phyloP scores from a whole-genome alignment of 345 rosid species.

The Citrus inodora region DNA sequence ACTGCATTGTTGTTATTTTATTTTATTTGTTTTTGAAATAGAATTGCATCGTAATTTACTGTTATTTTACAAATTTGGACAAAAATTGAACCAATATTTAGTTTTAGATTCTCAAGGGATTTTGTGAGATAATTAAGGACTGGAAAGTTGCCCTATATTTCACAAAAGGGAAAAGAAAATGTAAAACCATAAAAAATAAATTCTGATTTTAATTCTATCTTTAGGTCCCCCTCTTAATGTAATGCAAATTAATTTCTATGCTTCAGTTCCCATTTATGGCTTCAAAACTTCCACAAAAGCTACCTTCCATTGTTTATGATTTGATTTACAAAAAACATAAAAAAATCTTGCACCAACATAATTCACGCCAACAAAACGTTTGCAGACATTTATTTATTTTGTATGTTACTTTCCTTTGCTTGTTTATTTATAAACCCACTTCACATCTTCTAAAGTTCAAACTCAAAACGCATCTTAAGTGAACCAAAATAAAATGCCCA shows the following conservation, averaged over 20 bases:
- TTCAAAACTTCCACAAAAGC: background rate
- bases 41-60: background rate
- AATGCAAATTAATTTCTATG: background rate
- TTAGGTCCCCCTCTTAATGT: background rate
- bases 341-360: background rate
- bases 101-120: background rate
- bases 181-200: background rate
- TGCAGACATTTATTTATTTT: background rate
- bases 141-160: background rate
- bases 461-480: background rate
- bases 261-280: background rate
- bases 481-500: constrained; percentile 45
- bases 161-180: background rate
- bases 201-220: background rate
- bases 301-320: background rate
- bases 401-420: background rate
- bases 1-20: background rate
- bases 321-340: background rate
- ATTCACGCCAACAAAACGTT: background rate
- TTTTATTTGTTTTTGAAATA: background rate
- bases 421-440: background rate
- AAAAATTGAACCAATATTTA: background rate
- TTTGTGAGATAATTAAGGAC: background rate
- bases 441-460: background rate
- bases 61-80: background rate